phyloP scores from a whole-genome alignment of 192 early-diverging fungal genomes.

The Coemansia sp. region DNA sequence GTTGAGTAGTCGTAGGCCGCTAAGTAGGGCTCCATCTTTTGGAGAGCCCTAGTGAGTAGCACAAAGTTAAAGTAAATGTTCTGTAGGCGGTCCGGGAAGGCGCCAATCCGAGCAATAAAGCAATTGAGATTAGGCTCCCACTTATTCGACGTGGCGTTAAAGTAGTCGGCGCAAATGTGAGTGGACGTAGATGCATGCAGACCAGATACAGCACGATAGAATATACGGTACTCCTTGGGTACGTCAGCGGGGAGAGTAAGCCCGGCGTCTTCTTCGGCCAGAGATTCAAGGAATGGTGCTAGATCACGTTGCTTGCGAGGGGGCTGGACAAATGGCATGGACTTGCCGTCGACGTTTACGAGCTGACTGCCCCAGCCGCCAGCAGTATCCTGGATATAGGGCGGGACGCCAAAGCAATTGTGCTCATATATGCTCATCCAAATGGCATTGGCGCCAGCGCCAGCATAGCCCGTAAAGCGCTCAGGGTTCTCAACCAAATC shows the following conservation, averaged over 20 bases:
- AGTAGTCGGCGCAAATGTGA: conserved; percentile 94
- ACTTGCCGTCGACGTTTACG: conserved; percentile 44
- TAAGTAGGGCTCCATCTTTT: conserved; percentile 80
- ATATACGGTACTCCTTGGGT: conserved; percentile 45
- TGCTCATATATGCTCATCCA: conserved; percentile 98
- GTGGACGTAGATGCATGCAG: conserved; percentile 96
- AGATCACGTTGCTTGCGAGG: conserved; percentile 56
- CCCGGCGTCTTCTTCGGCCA: conserved; percentile 57
- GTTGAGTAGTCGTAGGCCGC: conserved; percentile 74
- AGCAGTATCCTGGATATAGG: conserved; percentile 60
- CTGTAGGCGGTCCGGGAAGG: conserved; percentile 87
- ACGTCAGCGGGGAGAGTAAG: conserved; percentile 53
- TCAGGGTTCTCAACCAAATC: conserved; percentile 92
- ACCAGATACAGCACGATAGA: conserved; percentile 59
- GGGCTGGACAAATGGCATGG: conserved; percentile 56
- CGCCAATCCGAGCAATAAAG: conserved; percentile 84
- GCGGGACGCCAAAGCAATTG: conserved; percentile 88
- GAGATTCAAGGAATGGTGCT: conserved; percentile 52
- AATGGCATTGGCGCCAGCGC: conserved; percentile 80
- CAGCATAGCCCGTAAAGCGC: conserved; percentile 94
- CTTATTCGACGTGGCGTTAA: conserved; percentile 80
- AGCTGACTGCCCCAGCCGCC: conserved; percentile 56
- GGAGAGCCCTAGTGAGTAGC: conserved; percentile 79
- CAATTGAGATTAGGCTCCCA: conserved; percentile 94
- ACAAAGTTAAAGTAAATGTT: conserved; percentile 97